A percentile compares a stretch with the other conserved stretches of the same genome.
Evolutionary conservation across 1,284 basidiomycete genomes (phyloP).

Genomic region (Neolentinus lepideus): DNA sequence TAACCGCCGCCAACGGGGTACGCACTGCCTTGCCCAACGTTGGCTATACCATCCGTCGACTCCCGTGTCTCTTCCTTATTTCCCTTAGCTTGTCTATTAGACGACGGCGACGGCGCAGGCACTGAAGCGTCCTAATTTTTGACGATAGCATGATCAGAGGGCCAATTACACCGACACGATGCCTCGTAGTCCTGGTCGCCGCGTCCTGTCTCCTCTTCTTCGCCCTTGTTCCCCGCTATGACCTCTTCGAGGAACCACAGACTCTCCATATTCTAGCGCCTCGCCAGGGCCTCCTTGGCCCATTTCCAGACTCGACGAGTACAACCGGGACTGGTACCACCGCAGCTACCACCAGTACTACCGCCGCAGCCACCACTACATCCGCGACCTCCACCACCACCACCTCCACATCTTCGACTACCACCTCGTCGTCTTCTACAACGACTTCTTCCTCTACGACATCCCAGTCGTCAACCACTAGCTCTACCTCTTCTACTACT

Average conservation of each 20-base stretch:
- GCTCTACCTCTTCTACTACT: slow-evolving; percentile 13
- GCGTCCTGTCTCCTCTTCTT: slow-evolving; percentile 22
- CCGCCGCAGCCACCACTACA: slow-evolving; percentile 8
- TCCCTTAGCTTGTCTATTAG: not conserved
- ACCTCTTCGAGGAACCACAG: slow-evolving; percentile 15
- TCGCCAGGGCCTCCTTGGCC: not conserved
- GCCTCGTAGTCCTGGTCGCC: slow-evolving; percentile 21
- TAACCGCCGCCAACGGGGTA: not conserved
- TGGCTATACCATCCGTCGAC: not conserved
- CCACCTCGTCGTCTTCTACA: slow-evolving; percentile 4
- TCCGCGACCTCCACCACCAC: slow-evolving; percentile 9
- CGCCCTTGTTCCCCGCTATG: slow-evolving; percentile 16
- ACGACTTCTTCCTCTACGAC: slow-evolving; percentile 4
- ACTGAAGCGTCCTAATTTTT: not conserved
- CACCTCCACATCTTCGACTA: slow-evolving; percentile 6
- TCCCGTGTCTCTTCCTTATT: not conserved
- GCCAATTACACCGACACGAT: slow-evolving; percentile 13
- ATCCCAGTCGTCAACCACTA: slow-evolving; percentile 10
- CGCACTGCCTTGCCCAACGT: not conserved
- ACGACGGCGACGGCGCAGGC: not conserved
- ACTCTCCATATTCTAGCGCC: not conserved
- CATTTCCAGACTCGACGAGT: slow-evolving; percentile 11
- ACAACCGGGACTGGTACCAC: slow-evolving; percentile 1
- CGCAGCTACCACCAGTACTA: not conserved
- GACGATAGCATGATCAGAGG: not conserved